phyloP scores from a whole-genome alignment of 2,329 filamentous ascomycete species.

The Xylaria digitata region DNA sequence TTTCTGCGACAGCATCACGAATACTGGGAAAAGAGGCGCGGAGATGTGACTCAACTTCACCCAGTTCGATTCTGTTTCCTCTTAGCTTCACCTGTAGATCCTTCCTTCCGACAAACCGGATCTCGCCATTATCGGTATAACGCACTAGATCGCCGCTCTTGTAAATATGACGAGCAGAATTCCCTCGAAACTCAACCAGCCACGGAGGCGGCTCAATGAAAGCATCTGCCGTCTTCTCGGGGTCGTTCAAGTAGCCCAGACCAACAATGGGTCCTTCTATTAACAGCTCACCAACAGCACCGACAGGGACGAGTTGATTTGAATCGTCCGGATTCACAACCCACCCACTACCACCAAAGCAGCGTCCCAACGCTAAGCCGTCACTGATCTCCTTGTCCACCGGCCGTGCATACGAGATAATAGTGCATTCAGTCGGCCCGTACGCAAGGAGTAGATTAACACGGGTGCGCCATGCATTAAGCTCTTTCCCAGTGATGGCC shows the following conservation, averaged over 20 bases:
- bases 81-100: conserved; percentile 62
- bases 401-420: not conserved
- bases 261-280: conserved; percentile 54
- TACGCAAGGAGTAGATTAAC: conserved; percentile 33
- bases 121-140: conserved; percentile 53
- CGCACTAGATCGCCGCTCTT: conserved; percentile 44
- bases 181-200: conserved; percentile 12
- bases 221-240: conserved; percentile 49
- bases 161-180: conserved; percentile 68
- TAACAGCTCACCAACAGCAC: conserved; percentile 53
- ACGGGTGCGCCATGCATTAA: conserved; percentile 31
- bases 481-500: conserved; percentile 46
- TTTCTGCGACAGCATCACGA: conserved; percentile 55
- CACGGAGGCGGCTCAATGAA: conserved; percentile 56
- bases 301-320: conserved; percentile 43
- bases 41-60: conserved; percentile 55
- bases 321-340: conserved; percentile 53
- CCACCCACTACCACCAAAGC: conserved; percentile 44
- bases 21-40: conserved; percentile 34
- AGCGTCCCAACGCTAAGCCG: conserved; percentile 8
- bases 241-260: conserved; percentile 55
- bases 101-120: conserved; percentile 56
- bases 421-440: conserved; percentile 32
- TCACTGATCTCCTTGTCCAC: conserved; percentile 13
- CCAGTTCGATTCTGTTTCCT: conserved; percentile 60